A percentile compares a stretch with the other conserved stretches of the same genome.
phyloP scores from a whole-genome alignment of 306 rosid species.

The Delonix regia region DNA sequence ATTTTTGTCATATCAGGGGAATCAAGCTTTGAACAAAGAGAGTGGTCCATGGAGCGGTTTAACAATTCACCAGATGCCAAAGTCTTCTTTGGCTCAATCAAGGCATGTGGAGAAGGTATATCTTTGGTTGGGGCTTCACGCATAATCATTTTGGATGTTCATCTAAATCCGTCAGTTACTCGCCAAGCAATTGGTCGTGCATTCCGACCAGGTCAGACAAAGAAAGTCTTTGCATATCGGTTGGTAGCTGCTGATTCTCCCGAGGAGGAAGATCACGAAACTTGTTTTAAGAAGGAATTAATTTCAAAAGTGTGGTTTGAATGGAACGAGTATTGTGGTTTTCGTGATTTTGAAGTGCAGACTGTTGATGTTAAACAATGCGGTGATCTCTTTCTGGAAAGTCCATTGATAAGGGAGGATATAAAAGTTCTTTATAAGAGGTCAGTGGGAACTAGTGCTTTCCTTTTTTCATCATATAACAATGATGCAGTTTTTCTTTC shows the following conservation, averaged over 20 bases:
- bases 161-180: slow-evolving; percentile 90
- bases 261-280: slow-evolving; percentile 74
- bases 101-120: slow-evolving; percentile 98
- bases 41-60: slow-evolving; percentile 79
- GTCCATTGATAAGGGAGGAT: slow-evolving; percentile 57
- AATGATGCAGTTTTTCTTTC: slow-evolving; percentile 6
- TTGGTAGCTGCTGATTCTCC: slow-evolving; percentile 82
- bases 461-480: not conserved
- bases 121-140: slow-evolving; percentile 97
- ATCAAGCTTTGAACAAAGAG: slow-evolving; percentile 70
- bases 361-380: slow-evolving; percentile 61
- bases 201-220: slow-evolving; percentile 90
- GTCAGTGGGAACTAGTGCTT: slow-evolving; percentile 44
- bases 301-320: slow-evolving; percentile 97
- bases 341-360: slow-evolving; percentile 55
- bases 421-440: slow-evolving; percentile 75
- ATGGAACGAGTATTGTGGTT: slow-evolving; percentile 84
- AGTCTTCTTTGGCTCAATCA: slow-evolving; percentile 93
- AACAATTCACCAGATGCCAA: slow-evolving; percentile 74
- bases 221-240: slow-evolving; percentile 69
- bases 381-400: slow-evolving; percentile 72
- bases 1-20: slow-evolving; percentile 87
- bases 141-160: slow-evolving; percentile 77
- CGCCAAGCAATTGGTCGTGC: slow-evolving; percentile 99
- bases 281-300: slow-evolving; percentile 80